Percentiles rank a stretch among this genome's conserved stretches.
These are phyloP conservation scores for Lactarius quietus DNA, from an alignment of 768 basidiomycete genomes.

Conservation along the genomic window DNA sequence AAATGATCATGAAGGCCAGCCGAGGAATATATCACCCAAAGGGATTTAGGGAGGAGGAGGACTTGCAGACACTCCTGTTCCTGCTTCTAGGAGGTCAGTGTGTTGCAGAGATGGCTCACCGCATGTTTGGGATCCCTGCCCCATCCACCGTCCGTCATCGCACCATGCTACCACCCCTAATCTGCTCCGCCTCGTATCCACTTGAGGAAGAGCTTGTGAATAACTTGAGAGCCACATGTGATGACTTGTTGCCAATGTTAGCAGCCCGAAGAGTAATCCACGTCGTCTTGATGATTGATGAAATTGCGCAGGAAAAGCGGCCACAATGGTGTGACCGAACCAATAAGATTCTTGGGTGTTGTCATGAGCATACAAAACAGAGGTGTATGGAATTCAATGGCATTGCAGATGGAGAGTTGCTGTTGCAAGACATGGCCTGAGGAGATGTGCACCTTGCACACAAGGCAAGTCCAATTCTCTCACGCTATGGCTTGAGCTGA, in stretches of 20 bases:
- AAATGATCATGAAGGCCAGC: not conserved
- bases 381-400: not conserved
- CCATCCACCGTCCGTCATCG: not conserved
- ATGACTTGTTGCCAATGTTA: not conserved
- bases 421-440: not conserved
- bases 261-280: not conserved
- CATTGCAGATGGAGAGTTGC: not conserved
- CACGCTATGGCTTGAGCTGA: too few species aligned
- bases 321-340: conserved; percentile 4
- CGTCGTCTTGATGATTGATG: conserved; percentile 4
- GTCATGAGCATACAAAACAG: not conserved
- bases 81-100: not conserved
- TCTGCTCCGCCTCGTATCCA: not conserved
- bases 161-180: not conserved
- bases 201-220: not conserved
- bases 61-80: not conserved
- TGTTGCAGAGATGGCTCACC: not conserved
- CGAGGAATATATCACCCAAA: conserved; percentile 2
- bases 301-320: not conserved
- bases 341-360: conserved; percentile 9
- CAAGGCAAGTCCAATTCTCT: not conserved
- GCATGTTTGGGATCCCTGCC: not conserved
- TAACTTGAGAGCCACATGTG: not conserved
- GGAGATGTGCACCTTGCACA: not conserved
- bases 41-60: not conserved